Base-by-base conservation (phyloP, 192 early-diverging fungal species). In the Podila horticola region DNA sequence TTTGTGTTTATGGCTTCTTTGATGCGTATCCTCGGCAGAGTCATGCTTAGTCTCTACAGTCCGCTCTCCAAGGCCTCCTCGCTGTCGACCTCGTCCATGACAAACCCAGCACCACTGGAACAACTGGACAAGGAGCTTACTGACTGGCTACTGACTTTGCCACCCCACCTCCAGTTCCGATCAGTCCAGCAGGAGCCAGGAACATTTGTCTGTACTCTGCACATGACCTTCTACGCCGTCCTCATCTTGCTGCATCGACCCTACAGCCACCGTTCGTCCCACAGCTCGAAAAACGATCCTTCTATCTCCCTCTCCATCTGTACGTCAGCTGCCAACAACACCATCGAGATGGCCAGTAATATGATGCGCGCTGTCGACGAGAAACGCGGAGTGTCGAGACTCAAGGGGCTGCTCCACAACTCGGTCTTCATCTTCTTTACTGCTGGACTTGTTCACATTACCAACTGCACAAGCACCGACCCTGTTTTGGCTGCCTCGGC, bases 181-280 rank as follows among this genome's bases (percentile, higher is more conserved):
- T 83, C 72, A 7, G 71, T 74, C 4, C 72, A 76, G 50, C 72
- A 85, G 50, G 70, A 85, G 48, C 61, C 72, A 7, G 71, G 75
- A 5, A 83, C 82, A 11, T 66, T 85, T 57, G 61, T 69, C 15
- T 73, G 77, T 28, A 81, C 62, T 12, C 31, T 85, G 24, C 89
- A 90, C 51, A 85, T 88, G 79, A 69, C 81, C 8, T 90, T 89
- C 51, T 86, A 88, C 45, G 79, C 84, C 9, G 75, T 83, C 19
- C 67, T 90, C 24, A 90, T 88, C 59, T 62, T 90, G 38, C 52
- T 90, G 19, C 89, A 90, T 61, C 82, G 86, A 30, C 85, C 89
- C 4, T 90, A 88, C 69, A 90, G 70, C 67, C 74, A 74, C 72
- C 69, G 67, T 4, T 63, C 70, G 2, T 63, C 58, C 6, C 71